These are phyloP conservation scores for Didymosphaeria variabile DNA, from an alignment of 2,329 filamentous ascomycete species.

Conservation along the genomic window DNA sequence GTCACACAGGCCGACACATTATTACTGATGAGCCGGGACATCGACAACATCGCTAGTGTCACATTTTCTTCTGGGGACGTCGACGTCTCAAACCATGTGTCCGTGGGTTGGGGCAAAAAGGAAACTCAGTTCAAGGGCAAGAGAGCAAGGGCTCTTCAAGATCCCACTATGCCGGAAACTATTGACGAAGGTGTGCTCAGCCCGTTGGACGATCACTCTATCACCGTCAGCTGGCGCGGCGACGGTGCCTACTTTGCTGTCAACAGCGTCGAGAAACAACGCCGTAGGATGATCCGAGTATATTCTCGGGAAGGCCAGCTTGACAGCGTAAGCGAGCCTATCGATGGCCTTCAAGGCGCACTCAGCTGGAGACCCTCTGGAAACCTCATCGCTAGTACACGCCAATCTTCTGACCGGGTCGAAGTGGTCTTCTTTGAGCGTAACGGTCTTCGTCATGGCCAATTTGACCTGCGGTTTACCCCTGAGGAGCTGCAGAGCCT, in stretches of 20 bases:
- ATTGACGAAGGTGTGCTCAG: slow-evolving; percentile 85
- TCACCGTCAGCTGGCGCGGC: slow-evolving; percentile 88
- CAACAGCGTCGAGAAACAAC: slow-evolving; percentile 75
- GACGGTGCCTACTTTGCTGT: slow-evolving; percentile 92
- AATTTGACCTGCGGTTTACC: slow-evolving; percentile 80
- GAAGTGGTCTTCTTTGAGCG: slow-evolving; percentile 96
- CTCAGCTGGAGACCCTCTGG: slow-evolving; percentile 92
- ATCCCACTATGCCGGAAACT: slow-evolving; percentile 93
- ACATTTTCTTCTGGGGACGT: slow-evolving; percentile 78
- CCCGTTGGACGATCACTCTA: slow-evolving; percentile 73
- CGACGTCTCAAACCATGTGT: slow-evolving; percentile 89
- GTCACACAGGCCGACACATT: slow-evolving; percentile 81
- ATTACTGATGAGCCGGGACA: slow-evolving; percentile 90
- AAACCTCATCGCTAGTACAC: slow-evolving; percentile 88
- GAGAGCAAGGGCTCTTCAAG: slow-evolving; percentile 83
- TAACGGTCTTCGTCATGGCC: slow-evolving; percentile 95
- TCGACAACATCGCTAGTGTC: slow-evolving; percentile 83
- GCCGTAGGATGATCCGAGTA: slow-evolving; percentile 83
- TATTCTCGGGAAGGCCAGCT: slow-evolving; percentile 90
- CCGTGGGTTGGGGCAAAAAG: slow-evolving; percentile 97
- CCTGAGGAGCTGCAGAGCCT: slow-evolving; percentile 65
- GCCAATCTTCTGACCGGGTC: slow-evolving; percentile 72
- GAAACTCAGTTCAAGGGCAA: slow-evolving; percentile 98
- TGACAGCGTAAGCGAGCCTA: slow-evolving; percentile 93
- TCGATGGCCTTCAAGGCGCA: slow-evolving; percentile 86